Conservation (phyloP, 768 basidiomycete species). For the Leccinum disarticulatum region DNA sequence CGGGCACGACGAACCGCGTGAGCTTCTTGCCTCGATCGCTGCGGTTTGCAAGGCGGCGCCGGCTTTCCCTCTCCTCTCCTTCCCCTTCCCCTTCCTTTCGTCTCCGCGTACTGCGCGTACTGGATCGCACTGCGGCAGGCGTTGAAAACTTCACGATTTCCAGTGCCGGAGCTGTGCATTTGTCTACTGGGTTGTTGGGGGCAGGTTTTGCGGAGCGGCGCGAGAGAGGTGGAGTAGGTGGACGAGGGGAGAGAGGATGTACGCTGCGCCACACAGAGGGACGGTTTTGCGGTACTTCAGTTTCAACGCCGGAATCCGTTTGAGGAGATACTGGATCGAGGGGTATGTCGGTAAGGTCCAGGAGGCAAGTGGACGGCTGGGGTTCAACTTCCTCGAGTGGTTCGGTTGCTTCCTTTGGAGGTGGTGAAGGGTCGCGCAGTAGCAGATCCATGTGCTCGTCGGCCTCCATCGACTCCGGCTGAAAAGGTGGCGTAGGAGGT, state of each 20-base stretch:
- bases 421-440: not conserved
- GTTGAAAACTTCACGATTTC: not conserved
- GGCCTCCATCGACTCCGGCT: not conserved
- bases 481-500: not conserved
- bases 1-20: conserved; percentile 16
- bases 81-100: not conserved
- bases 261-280: not conserved
- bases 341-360: not conserved
- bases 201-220: not conserved
- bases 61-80: not conserved
- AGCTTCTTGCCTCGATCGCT: conserved; percentile 2
- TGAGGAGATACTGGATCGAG: not conserved
- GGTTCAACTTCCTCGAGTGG: not conserved
- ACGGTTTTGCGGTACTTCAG: not conserved
- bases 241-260: not conserved
- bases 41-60: not conserved
- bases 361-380: not conserved
- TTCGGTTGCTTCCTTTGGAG: not conserved
- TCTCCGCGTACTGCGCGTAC: not conserved
- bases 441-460: not conserved
- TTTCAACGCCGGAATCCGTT: not conserved
- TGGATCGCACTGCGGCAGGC: not conserved
- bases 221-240: conserved; percentile 7
- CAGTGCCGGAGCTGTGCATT: not conserved
- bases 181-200: not conserved